Evolutionary conservation across 768 basidiomycete genomes (phyloP).

Genomic region (Phlegmacium glaucopus): DNA sequence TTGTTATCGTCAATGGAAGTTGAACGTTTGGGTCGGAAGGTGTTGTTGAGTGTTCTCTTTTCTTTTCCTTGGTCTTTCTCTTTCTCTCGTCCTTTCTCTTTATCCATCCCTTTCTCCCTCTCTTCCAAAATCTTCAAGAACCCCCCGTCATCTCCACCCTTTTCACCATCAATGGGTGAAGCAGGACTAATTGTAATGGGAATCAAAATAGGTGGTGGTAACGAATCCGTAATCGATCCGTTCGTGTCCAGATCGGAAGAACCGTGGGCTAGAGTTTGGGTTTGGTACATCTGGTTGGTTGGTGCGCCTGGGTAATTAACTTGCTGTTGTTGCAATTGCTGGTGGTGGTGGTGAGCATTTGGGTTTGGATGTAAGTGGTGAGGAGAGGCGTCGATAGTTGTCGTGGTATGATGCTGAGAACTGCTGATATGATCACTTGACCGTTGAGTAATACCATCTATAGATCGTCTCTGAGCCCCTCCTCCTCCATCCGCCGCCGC

Average conservation of each 20-base stretch:
- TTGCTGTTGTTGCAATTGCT: conserved; percentile 4
- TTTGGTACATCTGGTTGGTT: background rate
- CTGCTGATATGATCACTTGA: too few species aligned
- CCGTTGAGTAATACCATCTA: conserved; percentile 1
- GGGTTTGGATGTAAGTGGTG: background rate
- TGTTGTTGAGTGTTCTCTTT: conserved; percentile 11
- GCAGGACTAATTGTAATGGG: conserved; percentile 65
- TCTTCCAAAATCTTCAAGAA: conserved; percentile 6
- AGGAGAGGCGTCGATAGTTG: background rate
- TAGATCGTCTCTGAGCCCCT: background rate
- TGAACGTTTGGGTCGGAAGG: conserved; percentile 28
- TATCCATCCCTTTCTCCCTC: conserved; percentile 6
- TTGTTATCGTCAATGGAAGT: conserved; percentile 33
- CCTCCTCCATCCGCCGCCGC: conserved; percentile 12
- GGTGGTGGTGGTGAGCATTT: background rate
- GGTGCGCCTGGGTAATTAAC: conserved; percentile 6
- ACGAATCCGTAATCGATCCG: conserved; percentile 9
- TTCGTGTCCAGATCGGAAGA: background rate
- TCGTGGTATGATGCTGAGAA: background rate
- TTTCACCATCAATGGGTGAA: conserved; percentile 37
- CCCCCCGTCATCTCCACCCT: conserved; percentile 3
- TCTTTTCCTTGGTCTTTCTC: conserved; percentile 13
- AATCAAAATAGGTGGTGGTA: conserved; percentile 25
- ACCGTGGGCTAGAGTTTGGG: background rate
- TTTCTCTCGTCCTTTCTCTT: conserved; percentile 10